Base-by-base conservation (phyloP, 306 rosid species). In the Echinosophora koreensis region DNA sequence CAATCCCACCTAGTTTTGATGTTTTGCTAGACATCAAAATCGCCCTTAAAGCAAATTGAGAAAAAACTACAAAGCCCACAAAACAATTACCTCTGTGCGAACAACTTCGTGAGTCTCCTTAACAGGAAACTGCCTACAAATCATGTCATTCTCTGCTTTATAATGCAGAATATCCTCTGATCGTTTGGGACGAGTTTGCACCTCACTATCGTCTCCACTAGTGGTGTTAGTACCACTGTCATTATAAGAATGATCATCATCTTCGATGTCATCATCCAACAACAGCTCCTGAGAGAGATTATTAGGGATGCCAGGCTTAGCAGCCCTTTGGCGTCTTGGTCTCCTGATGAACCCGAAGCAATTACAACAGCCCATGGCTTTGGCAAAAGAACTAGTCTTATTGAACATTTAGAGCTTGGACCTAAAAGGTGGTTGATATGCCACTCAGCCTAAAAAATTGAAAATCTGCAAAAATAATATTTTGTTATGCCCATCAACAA, bases 41-140 rank as follows among this genome's bases (percentile, higher is more conserved):
- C 50, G 61, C 47, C 70, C 58, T 67, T 41, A 6, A 3, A 11
- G 38, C 38, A 66, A 74, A 42, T 9, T 42, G 49, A 42, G 49
- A 3, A 10, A 42, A 77, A 65, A n/a, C 74, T 28, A 61, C 52
- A 60, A 50, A 60, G 73, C 64, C 68, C 4, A 64, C 17, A 41
- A 51, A 60, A 28, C 2, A 69, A 82, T 55, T 86, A 96, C 98
- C 98, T 91, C 99, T 3, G 81, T n/a, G 13, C 99, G 94, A 66
- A 87, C 69, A 77, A 88, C 84, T 82, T 75, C 84, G 77, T 73
- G n/a, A 27, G 97, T 95, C 78, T 95, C 97, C 86, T 92, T 95
- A 69, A 92, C 97, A 50, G 99, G 99, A 79, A 78, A 82, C 83
- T 87, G 90, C 88, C 99, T 86, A 80, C 99, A 96, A 79, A 92